Percentiles rank a stretch among this genome's conserved stretches.
phyloP scores from a whole-genome alignment of 2,329 filamentous ascomycete genomes.

The Claviceps sp. region DNA sequence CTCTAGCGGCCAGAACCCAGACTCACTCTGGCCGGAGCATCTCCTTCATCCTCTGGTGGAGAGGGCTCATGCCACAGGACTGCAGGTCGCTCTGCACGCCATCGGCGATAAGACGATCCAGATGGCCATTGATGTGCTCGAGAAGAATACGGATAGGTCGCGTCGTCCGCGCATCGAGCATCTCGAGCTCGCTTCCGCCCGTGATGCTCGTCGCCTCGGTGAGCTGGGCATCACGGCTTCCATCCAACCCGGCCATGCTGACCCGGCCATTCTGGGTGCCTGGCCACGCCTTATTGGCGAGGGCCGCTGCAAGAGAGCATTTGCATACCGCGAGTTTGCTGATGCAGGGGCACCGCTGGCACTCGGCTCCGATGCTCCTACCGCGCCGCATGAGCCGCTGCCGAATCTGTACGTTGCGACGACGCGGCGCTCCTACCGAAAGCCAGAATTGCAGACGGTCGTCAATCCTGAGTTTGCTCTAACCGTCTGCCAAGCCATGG shows the following conservation, averaged over 20 bases:
- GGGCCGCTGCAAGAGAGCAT: conserved; percentile 41
- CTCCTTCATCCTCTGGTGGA: conserved; percentile 40
- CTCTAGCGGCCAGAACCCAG: conserved; percentile 30
- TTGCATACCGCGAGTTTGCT: conserved; percentile 49
- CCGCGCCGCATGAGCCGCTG: conserved; percentile 40
- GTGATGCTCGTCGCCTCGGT: conserved; percentile 44
- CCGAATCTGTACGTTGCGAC: conserved; percentile 46
- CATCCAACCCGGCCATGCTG: conserved; percentile 44
- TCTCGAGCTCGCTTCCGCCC: conserved; percentile 41
- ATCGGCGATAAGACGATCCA: conserved; percentile 48
- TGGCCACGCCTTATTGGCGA: conserved; percentile 46
- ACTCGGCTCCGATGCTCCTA: conserved; percentile 46
- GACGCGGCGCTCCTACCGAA: conserved; percentile 40
- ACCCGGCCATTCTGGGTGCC: conserved; percentile 46
- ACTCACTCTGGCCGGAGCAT: conserved; percentile 40
- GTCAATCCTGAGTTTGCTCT: conserved; percentile 42
- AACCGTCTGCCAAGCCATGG: conserved; percentile 38
- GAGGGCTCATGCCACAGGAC: conserved; percentile 35
- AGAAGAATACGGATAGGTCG: conserved; percentile 25
- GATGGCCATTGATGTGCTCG: conserved; percentile 44
- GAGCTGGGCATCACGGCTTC: conserved; percentile 46
- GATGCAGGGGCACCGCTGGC: conserved; percentile 40
- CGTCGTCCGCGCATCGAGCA: conserved; percentile 52
- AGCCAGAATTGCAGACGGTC: conserved; percentile 26
- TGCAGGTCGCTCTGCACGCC: conserved; percentile 52